Base-by-base conservation (phyloP, 768 basidiomycete genomes). In the Cubamyces sp. region DNA sequence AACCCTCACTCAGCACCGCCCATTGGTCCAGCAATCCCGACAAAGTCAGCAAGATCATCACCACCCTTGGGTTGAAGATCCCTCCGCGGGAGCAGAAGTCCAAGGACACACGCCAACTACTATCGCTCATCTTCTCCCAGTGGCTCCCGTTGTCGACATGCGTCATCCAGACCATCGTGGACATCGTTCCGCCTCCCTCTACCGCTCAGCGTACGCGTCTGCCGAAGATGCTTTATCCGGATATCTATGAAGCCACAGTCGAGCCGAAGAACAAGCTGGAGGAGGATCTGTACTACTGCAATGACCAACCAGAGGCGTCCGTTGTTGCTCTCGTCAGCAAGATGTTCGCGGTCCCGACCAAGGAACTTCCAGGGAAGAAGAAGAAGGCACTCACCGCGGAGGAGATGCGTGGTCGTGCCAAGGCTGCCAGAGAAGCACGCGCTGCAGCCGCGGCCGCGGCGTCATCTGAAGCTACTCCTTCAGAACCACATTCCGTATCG, bases 131-230 rank as follows among this genome's bases (percentile, higher is more conserved):
- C 60, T 95, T 96, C 75, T 88, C 91, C 8, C 95, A 98, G 75
- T 99, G 97, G 97, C 83, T 99, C 4, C 90, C 97, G 0, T 81
- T 99, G 12, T 96, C 97, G 0, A 93, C 95, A 0, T 89, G 92
- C 68, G 85, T 94, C 60, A 96, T 97, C 66, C 95, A 96, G 76
- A 82, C 91, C 0, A 86, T 91, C 21, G 94, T 98, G 65, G 96
- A 98, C 71, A 78, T 98, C 64, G 85, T 98, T n/a, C 97, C 97
- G 2, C 83, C 95, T 1, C 97, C 97, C 1, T 77, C 87, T 15
- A 73, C 79, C 34, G 93, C 96, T 0, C 97, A 98, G 72, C 81
- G 84, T 8, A 84, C 82, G 11, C 87, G 96, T 41, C 85, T 98
- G 40, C 94, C 96, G 15, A 92, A 88, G 71, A 95, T 99, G 85